Evolutionary conservation across 164 flowering plant species (phyloP).

Genomic region (Cinnamomum chago): DNA sequence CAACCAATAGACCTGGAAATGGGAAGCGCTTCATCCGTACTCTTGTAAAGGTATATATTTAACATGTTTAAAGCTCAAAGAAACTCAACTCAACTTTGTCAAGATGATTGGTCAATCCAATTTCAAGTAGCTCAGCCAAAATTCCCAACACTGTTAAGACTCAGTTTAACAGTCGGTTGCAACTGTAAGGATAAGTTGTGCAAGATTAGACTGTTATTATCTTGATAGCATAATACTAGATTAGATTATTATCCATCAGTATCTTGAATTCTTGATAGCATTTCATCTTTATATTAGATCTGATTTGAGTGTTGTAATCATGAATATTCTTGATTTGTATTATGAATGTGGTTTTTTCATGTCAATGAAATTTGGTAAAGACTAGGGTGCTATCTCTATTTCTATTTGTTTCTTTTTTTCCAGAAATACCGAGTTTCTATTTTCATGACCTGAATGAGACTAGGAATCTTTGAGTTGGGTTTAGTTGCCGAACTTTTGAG

Average conservation of each 20-base stretch:
- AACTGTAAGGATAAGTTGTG: too few relatives aligned
- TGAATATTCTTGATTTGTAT: too few relatives aligned
- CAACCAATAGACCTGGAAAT: constrained; percentile 63
- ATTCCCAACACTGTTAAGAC: too few relatives aligned
- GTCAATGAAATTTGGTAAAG: too few relatives aligned
- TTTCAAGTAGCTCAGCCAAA: neutral
- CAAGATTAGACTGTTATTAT: neutral
- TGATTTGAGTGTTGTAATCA: too few relatives aligned
- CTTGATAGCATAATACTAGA: neutral
- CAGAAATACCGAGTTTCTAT: neutral
- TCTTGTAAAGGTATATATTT: constrained; percentile 64
- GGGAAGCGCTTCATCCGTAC: constrained; percentile 76
- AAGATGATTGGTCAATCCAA: too few relatives aligned
- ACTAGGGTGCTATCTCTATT: neutral
- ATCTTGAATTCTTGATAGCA: neutral
- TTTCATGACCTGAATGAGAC: too few relatives aligned
- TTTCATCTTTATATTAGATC: too few relatives aligned
- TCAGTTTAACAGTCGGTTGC: too few relatives aligned
- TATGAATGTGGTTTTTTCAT: too few relatives aligned
- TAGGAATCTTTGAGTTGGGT: too few relatives aligned
- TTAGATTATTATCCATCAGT: neutral
- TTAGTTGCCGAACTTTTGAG: neutral
- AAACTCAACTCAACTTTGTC: neutral
- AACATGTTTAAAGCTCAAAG: neutral
- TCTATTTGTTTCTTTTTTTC: neutral